Percentiles rank a stretch among this genome's conserved stretches.
Evolutionary conservation across 2,329 filamentous ascomycete species (phyloP).

Genomic region (Nothophaeocryptopus gaeumannii): DNA sequence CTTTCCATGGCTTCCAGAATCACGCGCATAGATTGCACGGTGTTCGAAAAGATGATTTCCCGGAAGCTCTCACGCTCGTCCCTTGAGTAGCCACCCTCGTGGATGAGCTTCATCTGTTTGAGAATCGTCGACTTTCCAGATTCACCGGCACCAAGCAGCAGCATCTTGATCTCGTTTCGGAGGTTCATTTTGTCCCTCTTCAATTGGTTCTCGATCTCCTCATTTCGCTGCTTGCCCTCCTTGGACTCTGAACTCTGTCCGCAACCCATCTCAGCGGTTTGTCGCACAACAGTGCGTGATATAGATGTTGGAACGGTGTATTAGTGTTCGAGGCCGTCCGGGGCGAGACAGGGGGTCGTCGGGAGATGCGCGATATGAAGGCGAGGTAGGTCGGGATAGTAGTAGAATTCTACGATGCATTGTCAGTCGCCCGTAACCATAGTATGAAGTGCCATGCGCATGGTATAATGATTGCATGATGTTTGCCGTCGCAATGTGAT

Average conservation of each 20-base stretch:
- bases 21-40: constrained; percentile 67
- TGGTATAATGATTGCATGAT: constrained; percentile 11
- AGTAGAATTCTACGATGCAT: constrained; percentile 1
- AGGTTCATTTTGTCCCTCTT: constrained; percentile 99
- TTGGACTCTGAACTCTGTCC: constrained; percentile 99
- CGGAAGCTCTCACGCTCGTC: constrained; percentile 73
- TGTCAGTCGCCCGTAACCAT: constrained; percentile 1
- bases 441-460: neutral
- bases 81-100: constrained; percentile 97
- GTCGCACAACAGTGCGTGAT: constrained; percentile 15
- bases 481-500: constrained; percentile 16
- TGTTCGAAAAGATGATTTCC: constrained; percentile 71
- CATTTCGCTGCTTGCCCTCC: constrained; percentile 99
- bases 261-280: constrained; percentile 83
- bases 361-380: neutral
- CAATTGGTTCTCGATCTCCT: constrained; percentile 99
- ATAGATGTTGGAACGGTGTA: constrained; percentile 2
- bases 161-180: constrained; percentile 99
- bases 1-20: constrained; percentile 69
- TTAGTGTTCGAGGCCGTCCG: neutral
- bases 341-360: neutral
- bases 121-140: constrained; percentile 92
- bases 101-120: constrained; percentile 99
- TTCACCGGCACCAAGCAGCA: constrained; percentile 97
- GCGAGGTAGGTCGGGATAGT: neutral